These are phyloP conservation scores for Cucumis melo DNA, from an alignment of 306 rosid species.

Conservation along the genomic window DNA sequence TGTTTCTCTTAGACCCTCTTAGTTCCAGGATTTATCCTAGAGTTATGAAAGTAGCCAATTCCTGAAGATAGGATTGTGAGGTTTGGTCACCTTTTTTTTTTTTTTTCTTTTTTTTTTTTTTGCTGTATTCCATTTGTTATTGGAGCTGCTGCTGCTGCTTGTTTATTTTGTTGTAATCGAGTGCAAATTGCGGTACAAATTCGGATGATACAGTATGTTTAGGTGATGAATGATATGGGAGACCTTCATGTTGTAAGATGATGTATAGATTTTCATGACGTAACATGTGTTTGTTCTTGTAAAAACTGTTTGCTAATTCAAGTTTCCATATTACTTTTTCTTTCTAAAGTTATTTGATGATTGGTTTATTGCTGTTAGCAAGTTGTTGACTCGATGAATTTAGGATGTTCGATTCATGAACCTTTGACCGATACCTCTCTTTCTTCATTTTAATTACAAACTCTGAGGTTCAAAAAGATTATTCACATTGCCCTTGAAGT, in stretches of 20 bases:
- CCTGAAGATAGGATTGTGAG: slow-evolving; percentile 4
- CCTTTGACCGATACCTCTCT: neutral
- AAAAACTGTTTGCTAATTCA: neutral
- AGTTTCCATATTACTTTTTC: neutral
- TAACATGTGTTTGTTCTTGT: neutral
- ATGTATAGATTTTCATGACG: neutral
- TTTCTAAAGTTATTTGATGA: neutral
- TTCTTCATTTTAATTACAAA: neutral
- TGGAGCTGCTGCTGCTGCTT: neutral
- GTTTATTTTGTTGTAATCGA: neutral
- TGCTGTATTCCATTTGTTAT: neutral
- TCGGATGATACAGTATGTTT: neutral
- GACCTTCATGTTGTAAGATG: neutral
- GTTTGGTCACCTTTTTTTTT: neutral
- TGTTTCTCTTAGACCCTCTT: neutral
- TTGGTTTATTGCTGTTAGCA: neutral
- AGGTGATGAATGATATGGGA: neutral
- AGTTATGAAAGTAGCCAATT: neutral
- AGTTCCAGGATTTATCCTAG: neutral
- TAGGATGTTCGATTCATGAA: neutral
- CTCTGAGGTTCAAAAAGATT: neutral
- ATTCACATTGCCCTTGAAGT: neutral
- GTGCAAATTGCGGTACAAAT: neutral
- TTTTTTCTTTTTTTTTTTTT: neutral
- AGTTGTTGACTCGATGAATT: neutral